Evolutionary conservation across 78 protist species (phyloP), one percentile per base, ranked within the genome.

Genomic region (Dictyostelium brefeldianum): DNA sequence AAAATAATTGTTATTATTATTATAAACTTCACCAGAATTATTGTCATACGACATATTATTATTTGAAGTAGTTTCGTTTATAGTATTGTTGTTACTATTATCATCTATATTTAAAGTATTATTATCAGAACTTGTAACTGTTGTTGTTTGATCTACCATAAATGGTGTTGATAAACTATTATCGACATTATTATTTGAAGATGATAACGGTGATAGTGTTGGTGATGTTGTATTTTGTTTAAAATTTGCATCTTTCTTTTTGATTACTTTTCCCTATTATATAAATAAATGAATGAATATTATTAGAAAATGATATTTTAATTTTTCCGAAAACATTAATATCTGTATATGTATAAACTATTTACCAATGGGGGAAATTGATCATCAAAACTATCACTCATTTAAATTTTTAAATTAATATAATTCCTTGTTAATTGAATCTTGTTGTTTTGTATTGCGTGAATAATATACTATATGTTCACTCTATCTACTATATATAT

Each of bases 291-390:
- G 7, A 36, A 15, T 11, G 2, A 0, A 67, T 31, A 17, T 29
- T 65, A 3, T 29, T 31, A n/a, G 5, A n/a, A 15, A 2, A 10
- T 67, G 12, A 0, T 67, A 22, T 29, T 31, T 29, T 14, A 14
- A 8, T 22, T 11, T 29, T 65, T 20, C 8, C 7, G 5, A 14
- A 27, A 12, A 27, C 1, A 1, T 17, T 7, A 27, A n/a, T n/a
- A n/a, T n/a, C n/a, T n/a, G n/a, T n/a, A n/a, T n/a, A n/a, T n/a
- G n/a, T 18, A 29, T 22, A 65, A 65, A 31, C 15, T 22, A 70
- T 46, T 70, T 70, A 70, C 78, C 50, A 70, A 70, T 15, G 78
- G 78, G 50, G 78, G 78, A 41, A 70, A 70, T 41, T 70, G 78
- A 27, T 70, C 78, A 41, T 70, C 78, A 70, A 41, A 27, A 36